Conservation (phyloP, 2,329 filamentous ascomycete genomes). For the Fusarium guadeloupense region DNA sequence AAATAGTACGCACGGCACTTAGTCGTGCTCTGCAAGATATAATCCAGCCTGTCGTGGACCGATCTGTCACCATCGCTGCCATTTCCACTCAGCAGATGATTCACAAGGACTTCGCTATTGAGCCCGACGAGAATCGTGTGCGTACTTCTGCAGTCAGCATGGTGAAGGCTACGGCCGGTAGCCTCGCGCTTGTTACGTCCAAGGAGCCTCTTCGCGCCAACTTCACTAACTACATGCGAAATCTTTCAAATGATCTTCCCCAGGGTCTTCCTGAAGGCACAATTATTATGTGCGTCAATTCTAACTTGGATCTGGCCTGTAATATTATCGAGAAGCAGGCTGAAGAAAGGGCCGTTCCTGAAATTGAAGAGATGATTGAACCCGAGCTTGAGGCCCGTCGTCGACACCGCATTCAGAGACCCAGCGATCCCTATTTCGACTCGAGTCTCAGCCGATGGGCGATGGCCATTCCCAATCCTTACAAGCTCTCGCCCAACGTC, state of each 20-base stretch:
- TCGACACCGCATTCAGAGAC: slow-evolving; percentile 76
- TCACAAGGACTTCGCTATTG: slow-evolving; percentile 94
- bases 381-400: slow-evolving; percentile 80
- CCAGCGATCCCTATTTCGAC: slow-evolving; percentile 86
- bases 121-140: slow-evolving; percentile 87
- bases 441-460: slow-evolving; percentile 87
- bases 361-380: slow-evolving; percentile 95
- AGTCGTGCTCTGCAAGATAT: slow-evolving; percentile 94
- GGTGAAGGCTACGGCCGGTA: slow-evolving; percentile 94
- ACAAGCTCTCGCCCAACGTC: slow-evolving; percentile 77
- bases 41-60: slow-evolving; percentile 95
- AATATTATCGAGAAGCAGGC: slow-evolving; percentile 95
- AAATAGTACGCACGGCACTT: slow-evolving; percentile 86
- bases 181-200: slow-evolving; percentile 94
- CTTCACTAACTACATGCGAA: slow-evolving; percentile 95
- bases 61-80: slow-evolving; percentile 96
- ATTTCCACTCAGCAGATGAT: slow-evolving; percentile 97
- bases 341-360: slow-evolving; percentile 89
- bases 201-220: slow-evolving; percentile 97
- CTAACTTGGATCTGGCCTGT: slow-evolving; percentile 93
- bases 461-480: slow-evolving; percentile 92
- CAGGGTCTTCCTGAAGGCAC: slow-evolving; percentile 91
- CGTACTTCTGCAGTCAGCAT: slow-evolving; percentile 89
- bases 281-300: slow-evolving; percentile 98
- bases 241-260: slow-evolving; percentile 72